Conservation (phyloP, 257 asterid species). For the Cruciata laevipes region DNA sequence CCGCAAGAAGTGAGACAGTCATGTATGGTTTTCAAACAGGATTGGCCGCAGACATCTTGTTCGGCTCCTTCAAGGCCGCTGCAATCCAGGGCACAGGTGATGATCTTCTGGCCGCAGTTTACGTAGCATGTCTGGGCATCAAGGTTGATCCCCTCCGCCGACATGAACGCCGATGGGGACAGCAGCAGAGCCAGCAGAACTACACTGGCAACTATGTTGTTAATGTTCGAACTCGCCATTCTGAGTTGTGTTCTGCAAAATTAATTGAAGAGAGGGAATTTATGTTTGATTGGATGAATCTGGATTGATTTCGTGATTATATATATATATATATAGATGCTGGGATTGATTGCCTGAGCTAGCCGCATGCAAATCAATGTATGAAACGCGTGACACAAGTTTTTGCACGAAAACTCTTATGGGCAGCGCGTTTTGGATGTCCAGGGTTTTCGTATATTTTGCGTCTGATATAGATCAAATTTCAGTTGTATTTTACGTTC, state of each 20-base stretch:
- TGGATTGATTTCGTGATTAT: background rate
- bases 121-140: background rate
- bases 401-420: background rate
- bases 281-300: background rate
- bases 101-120: background rate
- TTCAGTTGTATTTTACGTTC: too few species aligned
- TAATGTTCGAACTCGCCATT: background rate
- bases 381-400: background rate
- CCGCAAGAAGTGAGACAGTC: background rate
- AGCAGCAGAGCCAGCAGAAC: background rate
- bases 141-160: background rate
- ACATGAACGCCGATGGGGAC: background rate
- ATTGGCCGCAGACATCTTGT: background rate
- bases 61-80: background rate
- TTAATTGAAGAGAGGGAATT: background rate
- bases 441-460: background rate
- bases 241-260: too few species aligned
- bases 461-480: background rate
- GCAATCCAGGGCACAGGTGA: background rate
- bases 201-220: background rate
- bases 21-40: background rate
- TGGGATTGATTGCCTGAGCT: background rate
- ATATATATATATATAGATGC: background rate
- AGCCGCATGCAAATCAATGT: background rate
- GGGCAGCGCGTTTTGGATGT: conserved; percentile 1